Evolutionary conservation across 2,329 filamentous ascomycete species (phyloP).

Genomic region (Lachnum nothofagi): DNA sequence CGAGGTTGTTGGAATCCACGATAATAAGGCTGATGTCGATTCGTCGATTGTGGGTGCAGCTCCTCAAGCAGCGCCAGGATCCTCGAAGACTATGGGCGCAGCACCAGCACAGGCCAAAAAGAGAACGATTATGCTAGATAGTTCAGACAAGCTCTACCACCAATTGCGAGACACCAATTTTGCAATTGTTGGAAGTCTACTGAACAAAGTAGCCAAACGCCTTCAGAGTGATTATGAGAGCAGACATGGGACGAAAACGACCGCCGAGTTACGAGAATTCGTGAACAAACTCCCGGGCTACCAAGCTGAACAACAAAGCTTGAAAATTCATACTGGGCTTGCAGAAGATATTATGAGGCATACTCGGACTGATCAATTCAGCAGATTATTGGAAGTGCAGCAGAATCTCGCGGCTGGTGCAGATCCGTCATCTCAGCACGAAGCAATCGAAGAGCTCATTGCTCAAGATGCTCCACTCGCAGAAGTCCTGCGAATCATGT

Average conservation of each 20-base stretch:
- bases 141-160: constrained; percentile 80
- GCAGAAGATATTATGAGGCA: constrained; percentile 94
- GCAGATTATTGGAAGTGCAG: constrained; percentile 82
- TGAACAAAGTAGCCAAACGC: constrained; percentile 86
- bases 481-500: constrained; percentile 79
- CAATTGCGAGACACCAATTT: constrained; percentile 91
- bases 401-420: constrained; percentile 89
- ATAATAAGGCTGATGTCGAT: constrained; percentile 91
- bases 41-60: constrained; percentile 79
- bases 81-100: constrained; percentile 52
- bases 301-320: constrained; percentile 85
- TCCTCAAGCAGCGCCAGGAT: constrained; percentile 50
- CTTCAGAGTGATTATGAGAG: constrained; percentile 83
- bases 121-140: constrained; percentile 82
- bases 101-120: constrained; percentile 63
- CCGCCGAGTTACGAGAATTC: constrained; percentile 87
- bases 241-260: constrained; percentile 79
- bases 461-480: constrained; percentile 74
- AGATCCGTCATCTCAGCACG: constrained; percentile 83
- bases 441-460: constrained; percentile 91
- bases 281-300: constrained; percentile 90
- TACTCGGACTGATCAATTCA: constrained; percentile 84
- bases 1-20: constrained; percentile 83
- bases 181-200: constrained; percentile 79
- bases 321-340: constrained; percentile 87